Percentiles rank a stretch among this genome's conserved stretches.
phyloP scores from a whole-genome alignment of 768 basidiomycete genomes.

The Trametes villosa region DNA sequence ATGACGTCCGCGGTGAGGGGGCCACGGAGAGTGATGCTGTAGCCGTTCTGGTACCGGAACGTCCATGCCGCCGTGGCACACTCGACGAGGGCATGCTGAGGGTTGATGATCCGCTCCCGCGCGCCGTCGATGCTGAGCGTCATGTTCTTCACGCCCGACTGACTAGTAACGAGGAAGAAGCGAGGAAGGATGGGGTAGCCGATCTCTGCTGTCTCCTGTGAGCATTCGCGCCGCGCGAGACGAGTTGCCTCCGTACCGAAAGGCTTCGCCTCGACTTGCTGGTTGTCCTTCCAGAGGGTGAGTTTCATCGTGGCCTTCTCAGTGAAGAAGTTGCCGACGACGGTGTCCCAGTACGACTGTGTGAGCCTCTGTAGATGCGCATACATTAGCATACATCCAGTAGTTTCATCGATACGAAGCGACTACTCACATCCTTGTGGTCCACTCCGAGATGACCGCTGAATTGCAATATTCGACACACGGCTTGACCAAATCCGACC shows the following conservation, averaged over 20 bases:
- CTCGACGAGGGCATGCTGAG: constrained; percentile 58
- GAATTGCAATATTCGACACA: constrained; percentile 69
- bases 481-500: constrained; percentile 64
- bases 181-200: constrained; percentile 78
- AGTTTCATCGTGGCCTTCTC: constrained; percentile 74
- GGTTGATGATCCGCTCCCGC: constrained; percentile 62
- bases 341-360: constrained; percentile 65
- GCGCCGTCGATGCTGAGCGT: constrained; percentile 78
- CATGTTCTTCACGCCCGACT: constrained; percentile 87
- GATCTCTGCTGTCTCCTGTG: constrained; percentile 57
- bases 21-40: constrained; percentile 75
- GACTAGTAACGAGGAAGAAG: constrained; percentile 83
- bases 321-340: constrained; percentile 73
- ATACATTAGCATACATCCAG: background rate
- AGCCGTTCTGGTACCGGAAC: constrained; percentile 79
- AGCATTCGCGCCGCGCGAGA: constrained; percentile 1
- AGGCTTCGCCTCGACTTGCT: constrained; percentile 76
- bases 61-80: constrained; percentile 80
- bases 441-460: constrained; percentile 67
- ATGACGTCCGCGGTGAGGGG: constrained; percentile 70
- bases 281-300: constrained; percentile 88
- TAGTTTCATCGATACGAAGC: background rate
- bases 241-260: constrained; percentile 61
- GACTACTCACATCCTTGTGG: constrained; percentile 46
- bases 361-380: constrained; percentile 53